These are phyloP conservation scores for Coemansia sp. DNA, from an alignment of 192 early-diverging fungal species.

Conservation along the genomic window DNA sequence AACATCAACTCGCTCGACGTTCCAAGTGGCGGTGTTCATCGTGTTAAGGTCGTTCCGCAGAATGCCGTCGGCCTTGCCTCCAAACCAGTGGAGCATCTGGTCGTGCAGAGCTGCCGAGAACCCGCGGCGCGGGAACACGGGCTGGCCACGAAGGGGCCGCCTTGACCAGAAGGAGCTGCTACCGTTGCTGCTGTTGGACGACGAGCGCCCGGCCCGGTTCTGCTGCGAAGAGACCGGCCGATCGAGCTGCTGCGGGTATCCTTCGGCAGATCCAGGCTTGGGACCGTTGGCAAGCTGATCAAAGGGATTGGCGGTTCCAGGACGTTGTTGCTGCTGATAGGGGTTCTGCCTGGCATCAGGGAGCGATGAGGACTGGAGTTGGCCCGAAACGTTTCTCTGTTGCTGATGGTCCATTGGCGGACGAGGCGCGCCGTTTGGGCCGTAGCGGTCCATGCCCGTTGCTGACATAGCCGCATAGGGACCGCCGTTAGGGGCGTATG, in stretches of 20 bases:
- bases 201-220: conserved; percentile 2
- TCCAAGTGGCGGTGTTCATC: conserved; percentile 41
- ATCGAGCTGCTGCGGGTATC: background rate
- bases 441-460: conserved; percentile 14
- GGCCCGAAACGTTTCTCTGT: conserved; percentile 5
- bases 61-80: conserved; percentile 44
- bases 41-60: conserved; percentile 45
- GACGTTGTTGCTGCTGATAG: conserved; percentile 12
- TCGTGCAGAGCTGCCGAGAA: conserved; percentile 50
- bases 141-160: conserved; percentile 23
- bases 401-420: conserved; percentile 9
- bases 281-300: background rate
- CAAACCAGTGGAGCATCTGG: conserved; percentile 45
- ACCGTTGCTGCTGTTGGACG: conserved; percentile 6
- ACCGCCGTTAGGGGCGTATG: conserved; percentile 3
- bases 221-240: conserved; percentile 1
- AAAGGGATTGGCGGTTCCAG: background rate
- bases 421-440: background rate
- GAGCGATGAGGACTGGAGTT: conserved; percentile 27
- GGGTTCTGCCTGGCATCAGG: conserved; percentile 23
- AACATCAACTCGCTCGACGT: conserved; percentile 28
- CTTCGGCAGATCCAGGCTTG: conserved; percentile 4
- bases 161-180: conserved; percentile 46
- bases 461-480: conserved; percentile 9
- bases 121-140: conserved; percentile 51